Percentiles rank a stretch among this genome's conserved stretches.
phyloP scores from a whole-genome alignment of 73 alveolate species.

The Paramecium biaurelia region DNA sequence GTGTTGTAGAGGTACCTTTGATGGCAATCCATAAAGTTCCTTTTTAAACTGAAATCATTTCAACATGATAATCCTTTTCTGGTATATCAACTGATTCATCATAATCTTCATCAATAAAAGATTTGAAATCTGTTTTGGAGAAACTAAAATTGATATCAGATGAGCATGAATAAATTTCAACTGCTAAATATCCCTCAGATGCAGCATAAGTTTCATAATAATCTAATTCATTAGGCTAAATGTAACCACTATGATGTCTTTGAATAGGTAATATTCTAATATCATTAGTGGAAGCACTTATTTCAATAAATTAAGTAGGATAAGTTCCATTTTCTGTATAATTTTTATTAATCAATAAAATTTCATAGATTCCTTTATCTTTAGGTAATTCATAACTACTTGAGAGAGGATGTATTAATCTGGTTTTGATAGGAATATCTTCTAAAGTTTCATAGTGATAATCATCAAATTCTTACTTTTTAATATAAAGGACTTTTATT shows the following conservation, averaged over 20 bases:
- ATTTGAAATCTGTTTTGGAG: neutral
- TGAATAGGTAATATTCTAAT: neutral
- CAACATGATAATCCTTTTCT: neutral
- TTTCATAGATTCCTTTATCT: constrained; percentile 31
- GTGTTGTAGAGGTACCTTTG: neutral
- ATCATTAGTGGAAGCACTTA: neutral
- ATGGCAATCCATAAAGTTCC: constrained; percentile 38
- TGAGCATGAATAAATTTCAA: constrained; percentile 1
- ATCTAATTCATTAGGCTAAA: neutral
- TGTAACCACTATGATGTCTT: neutral
- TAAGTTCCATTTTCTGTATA: neutral
- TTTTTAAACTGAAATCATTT: neutral
- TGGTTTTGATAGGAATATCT: neutral
- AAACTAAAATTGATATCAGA: neutral
- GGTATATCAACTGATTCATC: neutral
- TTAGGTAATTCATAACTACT: constrained; percentile 13
- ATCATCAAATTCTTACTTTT: neutral
- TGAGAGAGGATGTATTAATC: neutral
- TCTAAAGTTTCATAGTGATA: neutral
- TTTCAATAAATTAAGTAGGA: neutral
- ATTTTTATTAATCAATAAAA: neutral
- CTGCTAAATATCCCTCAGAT: neutral
- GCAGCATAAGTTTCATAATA: constrained; percentile 12
- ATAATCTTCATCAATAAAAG: neutral
- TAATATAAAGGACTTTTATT: neutral